Evolutionary conservation across 2,329 filamentous ascomycete species (phyloP).

Genomic region (Dryadomyces sulphureus): DNA sequence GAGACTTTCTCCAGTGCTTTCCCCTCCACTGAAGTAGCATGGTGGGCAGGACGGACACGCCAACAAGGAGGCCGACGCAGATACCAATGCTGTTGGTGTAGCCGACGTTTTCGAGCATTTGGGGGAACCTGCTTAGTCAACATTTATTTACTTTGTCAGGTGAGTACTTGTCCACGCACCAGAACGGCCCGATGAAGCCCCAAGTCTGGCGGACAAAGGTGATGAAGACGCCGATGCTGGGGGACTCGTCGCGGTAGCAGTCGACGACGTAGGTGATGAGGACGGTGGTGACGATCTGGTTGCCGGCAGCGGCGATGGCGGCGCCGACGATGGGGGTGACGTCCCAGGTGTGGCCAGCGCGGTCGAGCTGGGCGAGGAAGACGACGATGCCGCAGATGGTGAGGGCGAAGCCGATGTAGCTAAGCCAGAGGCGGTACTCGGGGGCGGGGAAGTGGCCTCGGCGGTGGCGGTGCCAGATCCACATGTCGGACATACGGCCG

Average conservation of each 20-base stretch:
- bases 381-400: constrained; percentile 36
- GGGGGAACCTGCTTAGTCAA: constrained; percentile 7
- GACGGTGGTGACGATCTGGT: constrained; percentile 34
- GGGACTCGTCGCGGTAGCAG: constrained; percentile 35
- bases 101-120: constrained; percentile 4
- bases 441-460: constrained; percentile 20
- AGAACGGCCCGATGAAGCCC: constrained; percentile 32
- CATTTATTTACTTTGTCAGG: too few relatives aligned
- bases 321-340: constrained; percentile 40
- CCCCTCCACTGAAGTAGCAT: constrained; percentile 6
- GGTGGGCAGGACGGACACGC: constrained; percentile 2
- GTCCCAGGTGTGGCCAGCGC: constrained; percentile 25
- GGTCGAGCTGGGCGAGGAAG: constrained; percentile 29
- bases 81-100: constrained; percentile 1
- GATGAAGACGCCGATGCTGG: constrained; percentile 42
- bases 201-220: constrained; percentile 39
- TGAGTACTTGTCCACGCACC: too few relatives aligned
- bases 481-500: constrained; percentile 36
- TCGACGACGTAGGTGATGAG: constrained; percentile 46
- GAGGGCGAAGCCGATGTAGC: constrained; percentile 35
- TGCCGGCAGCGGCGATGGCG: constrained; percentile 30
- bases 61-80: background rate
- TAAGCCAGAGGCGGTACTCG: constrained; percentile 42
- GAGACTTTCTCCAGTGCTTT: background rate
- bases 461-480: constrained; percentile 28